phyloP scores from a whole-genome alignment of 331 rosid species.

The Quercus lobata region DNA sequence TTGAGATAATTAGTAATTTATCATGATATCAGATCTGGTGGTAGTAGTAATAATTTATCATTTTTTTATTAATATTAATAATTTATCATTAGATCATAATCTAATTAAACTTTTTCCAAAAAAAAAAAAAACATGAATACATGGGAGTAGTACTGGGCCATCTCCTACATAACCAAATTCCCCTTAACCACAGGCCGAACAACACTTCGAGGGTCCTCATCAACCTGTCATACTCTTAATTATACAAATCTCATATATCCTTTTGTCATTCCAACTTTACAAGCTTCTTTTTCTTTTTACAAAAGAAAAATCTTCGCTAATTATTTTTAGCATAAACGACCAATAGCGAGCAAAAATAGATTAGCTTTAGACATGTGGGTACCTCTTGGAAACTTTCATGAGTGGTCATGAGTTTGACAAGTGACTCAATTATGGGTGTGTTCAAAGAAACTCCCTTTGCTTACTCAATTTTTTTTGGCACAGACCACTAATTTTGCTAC shows the following conservation, averaged over 20 bases:
- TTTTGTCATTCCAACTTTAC: constrained; percentile 23
- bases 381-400: constrained; percentile 32
- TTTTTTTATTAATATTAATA: no score
- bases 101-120: neutral
- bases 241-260: constrained; percentile 27
- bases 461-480: neutral
- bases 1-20: no score
- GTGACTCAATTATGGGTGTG: constrained; percentile 22
- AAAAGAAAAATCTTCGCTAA: neutral
- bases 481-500: constrained; percentile 1
- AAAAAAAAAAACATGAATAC: constrained; percentile 8
- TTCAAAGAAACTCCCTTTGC: neutral
- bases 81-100: no score
- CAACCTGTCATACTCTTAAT: constrained; percentile 26
- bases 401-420: constrained; percentile 41
- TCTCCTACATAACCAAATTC: constrained; percentile 23
- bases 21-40: no score
- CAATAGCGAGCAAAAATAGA: constrained; percentile 32
- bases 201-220: constrained; percentile 26
- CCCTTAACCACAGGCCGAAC: constrained; percentile 20
- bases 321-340: constrained; percentile 30
- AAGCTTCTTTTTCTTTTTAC: neutral
- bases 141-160: constrained; percentile 23
- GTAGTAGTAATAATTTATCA: no score
- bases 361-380: constrained; percentile 49